These are phyloP conservation scores for Paraglomus brasilianum DNA, from an alignment of 192 early-diverging fungal genomes.

Conservation along the genomic window DNA sequence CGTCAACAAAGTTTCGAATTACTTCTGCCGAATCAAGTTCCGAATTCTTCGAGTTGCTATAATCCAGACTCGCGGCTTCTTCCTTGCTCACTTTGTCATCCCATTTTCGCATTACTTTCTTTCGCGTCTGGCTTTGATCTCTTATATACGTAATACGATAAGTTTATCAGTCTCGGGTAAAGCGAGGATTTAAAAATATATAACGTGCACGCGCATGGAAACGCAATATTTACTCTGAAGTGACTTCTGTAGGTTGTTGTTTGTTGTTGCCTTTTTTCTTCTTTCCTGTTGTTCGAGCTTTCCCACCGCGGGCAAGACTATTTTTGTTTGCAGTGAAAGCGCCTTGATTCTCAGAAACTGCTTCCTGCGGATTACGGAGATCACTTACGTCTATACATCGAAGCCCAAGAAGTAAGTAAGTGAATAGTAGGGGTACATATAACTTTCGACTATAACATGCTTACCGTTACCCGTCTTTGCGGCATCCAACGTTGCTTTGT, in stretches of 20 bases:
- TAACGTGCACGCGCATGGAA: too few species aligned
- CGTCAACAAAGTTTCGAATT: slow-evolving; percentile 46
- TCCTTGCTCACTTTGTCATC: slow-evolving; percentile 63
- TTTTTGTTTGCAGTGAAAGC: not conserved
- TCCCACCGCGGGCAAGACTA: not conserved
- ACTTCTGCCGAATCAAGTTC: slow-evolving; percentile 23
- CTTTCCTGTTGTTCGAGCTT: slow-evolving; percentile 39
- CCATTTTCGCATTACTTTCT: slow-evolving; percentile 73
- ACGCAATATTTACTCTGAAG: too few species aligned
- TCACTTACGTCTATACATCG: too few species aligned
- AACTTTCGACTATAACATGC: too few species aligned
- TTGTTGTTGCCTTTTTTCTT: slow-evolving; percentile 28
- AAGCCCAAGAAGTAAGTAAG: too few species aligned
- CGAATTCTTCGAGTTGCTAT: slow-evolving; percentile 36
- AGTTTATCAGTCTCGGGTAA: not conserved
- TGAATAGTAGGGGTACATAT: too few species aligned
- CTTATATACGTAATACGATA: slow-evolving; percentile 2
- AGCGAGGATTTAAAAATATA: too few species aligned
- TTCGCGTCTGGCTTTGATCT: slow-evolving; percentile 46
- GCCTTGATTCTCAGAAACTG: too few species aligned
- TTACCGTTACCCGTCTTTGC: slow-evolving; percentile 34
- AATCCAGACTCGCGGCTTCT: slow-evolving; percentile 55
- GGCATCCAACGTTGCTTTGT: slow-evolving; percentile 60
- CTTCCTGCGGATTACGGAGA: too few species aligned
- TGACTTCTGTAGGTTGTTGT: too few species aligned